Evolutionary conservation across 176 grass and related monocot species (phyloP), one percentile per base, ranked within the genome.

Genomic region (Avena sativa): DNA sequence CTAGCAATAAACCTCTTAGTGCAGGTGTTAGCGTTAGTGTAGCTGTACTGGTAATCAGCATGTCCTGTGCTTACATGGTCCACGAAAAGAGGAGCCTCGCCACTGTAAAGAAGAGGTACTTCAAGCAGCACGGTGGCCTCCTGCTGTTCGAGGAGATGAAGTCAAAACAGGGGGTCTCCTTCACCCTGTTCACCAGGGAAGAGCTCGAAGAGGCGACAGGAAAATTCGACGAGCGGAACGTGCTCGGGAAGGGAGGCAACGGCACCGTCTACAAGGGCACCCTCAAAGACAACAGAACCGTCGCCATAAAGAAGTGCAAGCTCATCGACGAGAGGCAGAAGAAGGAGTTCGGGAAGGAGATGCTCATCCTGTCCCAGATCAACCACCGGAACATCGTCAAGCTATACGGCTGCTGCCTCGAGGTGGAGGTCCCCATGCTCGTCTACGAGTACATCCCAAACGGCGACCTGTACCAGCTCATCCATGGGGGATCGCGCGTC

Each of bases 311-410:
- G 74, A 55, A 32, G 26, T 77, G 74, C 50, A 77, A 77, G 74
- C 15, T 77, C 0, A 7, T 77, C 74, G 28, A 77, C 74, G 74
- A 77, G 25, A 32, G 74, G 28, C 74, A 77, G 74, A 77, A 19
- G 49, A 76, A 77, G 28, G 74, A 77, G 74, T 77, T 77, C 50
- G 74, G 74, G 9, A 77, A 77, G 50, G 74, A 77, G 28, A 77
- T 77, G 74, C 50, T 77, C 74, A 77, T 77, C 26, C 50, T 77
- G 26, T 77, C 16, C 50, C 74, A 77, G 74, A 77, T 77, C 74
- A 77, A 77, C 2, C 74, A 77, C 74, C 49, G 74, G 50, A 77
- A 77, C 50, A 16, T 77, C 74, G 74, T 77, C 50, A 77, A 19
- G 74, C 74, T 77, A 0, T 56, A 57, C 26, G 74, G 74, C 74